A percentile compares a stretch with the other conserved stretches of the same genome.
Conservation (phyloP, 139 green algal genomes). For the Auxenochlorella protothecoides region DNA sequence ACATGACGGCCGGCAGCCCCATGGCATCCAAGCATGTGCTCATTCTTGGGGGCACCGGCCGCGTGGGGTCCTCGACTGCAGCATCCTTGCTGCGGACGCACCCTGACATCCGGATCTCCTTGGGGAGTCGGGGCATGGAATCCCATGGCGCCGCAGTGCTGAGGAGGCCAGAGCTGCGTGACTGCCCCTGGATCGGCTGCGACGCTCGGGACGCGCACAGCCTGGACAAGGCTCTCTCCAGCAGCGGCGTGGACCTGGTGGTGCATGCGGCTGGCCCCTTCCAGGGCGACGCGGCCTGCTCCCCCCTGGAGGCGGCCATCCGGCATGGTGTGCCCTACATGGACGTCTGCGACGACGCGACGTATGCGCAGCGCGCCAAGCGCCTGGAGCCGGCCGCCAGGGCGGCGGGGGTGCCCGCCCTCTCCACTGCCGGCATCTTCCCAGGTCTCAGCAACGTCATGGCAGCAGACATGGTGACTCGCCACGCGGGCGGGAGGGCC, state of each 20-base stretch:
- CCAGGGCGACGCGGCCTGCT: conserved; percentile 46
- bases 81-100: conserved; percentile 45
- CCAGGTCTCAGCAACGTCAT: conserved; percentile 83
- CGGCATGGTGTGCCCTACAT: conserved; percentile 67
- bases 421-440: conserved; percentile 74
- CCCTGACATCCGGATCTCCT: conserved; percentile 34
- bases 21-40: conserved; percentile 18
- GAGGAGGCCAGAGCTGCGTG: conserved; percentile 42
- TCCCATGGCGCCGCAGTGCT: conserved; percentile 38
- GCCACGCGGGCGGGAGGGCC: conserved; percentile 12
- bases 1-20: too few relatives aligned
- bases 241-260: conserved; percentile 5
- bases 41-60: conserved; percentile 68
- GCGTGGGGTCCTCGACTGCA: conserved; percentile 72
- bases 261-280: conserved; percentile 90
- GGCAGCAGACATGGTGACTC: conserved; percentile 71
- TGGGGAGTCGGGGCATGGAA: conserved; percentile 35
- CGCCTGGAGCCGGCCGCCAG: conserved; percentile 40
- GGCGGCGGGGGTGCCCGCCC: conserved; percentile 70
- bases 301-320: conserved; percentile 70
- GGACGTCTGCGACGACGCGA: conserved; percentile 90
- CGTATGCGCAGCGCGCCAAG: conserved; percentile 40
- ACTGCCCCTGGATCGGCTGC: conserved; percentile 22
- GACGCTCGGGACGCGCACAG: conserved; percentile 36
- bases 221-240: conserved; percentile 6